Conservation (phyloP, 345 rosid genomes). For the Acer yangbiense region DNA sequence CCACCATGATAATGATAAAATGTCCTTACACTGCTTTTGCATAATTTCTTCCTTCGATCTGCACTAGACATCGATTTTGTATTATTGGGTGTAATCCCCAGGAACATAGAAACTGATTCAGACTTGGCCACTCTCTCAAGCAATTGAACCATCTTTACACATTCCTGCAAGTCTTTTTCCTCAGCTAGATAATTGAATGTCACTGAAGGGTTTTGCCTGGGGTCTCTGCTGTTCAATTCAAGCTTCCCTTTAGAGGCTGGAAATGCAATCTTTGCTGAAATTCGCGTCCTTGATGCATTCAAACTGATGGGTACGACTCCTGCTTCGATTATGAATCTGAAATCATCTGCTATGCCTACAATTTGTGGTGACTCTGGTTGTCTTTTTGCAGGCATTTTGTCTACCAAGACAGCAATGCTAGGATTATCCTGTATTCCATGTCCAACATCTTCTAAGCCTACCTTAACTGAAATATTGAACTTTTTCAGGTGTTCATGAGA, state of each 20-base stretch:
- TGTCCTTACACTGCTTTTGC: slow-evolving; percentile 67
- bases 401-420: slow-evolving; percentile 43
- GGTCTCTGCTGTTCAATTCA: slow-evolving; percentile 47
- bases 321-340: slow-evolving; percentile 56
- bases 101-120: slow-evolving; percentile 45
- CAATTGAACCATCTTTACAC: slow-evolving; percentile 56
- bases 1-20: slow-evolving; percentile 74
- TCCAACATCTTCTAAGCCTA: slow-evolving; percentile 50
- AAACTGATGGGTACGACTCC: slow-evolving; percentile 46
- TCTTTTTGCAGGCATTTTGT: slow-evolving; percentile 40
- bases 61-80: slow-evolving; percentile 34
- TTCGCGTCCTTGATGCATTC: slow-evolving; percentile 52
- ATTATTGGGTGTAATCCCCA: slow-evolving; percentile 31
- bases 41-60: slow-evolving; percentile 44
- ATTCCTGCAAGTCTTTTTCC: slow-evolving; percentile 52
- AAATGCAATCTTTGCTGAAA: slow-evolving; percentile 63
- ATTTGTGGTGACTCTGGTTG: slow-evolving; percentile 70
- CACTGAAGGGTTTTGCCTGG: slow-evolving; percentile 67
- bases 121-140: slow-evolving; percentile 61
- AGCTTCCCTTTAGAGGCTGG: slow-evolving; percentile 73
- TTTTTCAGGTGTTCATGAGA: slow-evolving; percentile 48
- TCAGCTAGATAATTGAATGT: slow-evolving; percentile 63
- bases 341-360: slow-evolving; percentile 55
- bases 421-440: slow-evolving; percentile 69
- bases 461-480: slow-evolving; percentile 44